Evolutionary conservation across 2,329 filamentous ascomycete species (phyloP).

Genomic region (Aspergillus costaricaensis): DNA sequence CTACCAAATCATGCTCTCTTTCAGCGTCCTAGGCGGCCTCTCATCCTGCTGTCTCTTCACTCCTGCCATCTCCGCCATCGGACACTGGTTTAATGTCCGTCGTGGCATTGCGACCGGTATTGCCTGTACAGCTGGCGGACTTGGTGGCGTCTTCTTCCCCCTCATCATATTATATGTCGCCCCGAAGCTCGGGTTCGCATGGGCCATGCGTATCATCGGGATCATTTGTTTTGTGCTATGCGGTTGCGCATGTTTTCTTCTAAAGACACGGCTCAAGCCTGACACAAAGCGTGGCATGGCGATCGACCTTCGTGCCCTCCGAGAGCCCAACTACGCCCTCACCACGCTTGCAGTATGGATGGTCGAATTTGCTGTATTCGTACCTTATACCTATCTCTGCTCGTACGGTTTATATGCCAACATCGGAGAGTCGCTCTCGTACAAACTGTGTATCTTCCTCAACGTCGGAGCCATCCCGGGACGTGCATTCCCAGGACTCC

Average conservation of each 20-base stretch:
- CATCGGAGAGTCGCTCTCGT: slow-evolving; percentile 23
- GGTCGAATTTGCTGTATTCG: slow-evolving; percentile 37
- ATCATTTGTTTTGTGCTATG: slow-evolving; percentile 23
- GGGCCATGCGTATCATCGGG: slow-evolving; percentile 31
- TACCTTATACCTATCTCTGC: slow-evolving; percentile 38
- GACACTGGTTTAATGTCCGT: slow-evolving; percentile 35
- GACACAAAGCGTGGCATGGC: slow-evolving; percentile 20
- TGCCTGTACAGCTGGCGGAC: slow-evolving; percentile 32
- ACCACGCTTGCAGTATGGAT: slow-evolving; percentile 34
- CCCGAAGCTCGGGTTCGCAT: slow-evolving; percentile 31
- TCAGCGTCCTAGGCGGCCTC: slow-evolving; percentile 34
- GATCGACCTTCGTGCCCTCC: slow-evolving; percentile 25
- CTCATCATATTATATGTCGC: slow-evolving; percentile 29
- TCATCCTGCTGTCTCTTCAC: slow-evolving; percentile 31
- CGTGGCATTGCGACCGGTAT: slow-evolving; percentile 36
- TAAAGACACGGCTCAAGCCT: slow-evolving; percentile 25
- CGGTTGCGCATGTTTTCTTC: slow-evolving; percentile 17
- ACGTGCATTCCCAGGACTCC: slow-evolving; percentile 33
- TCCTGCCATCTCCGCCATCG: slow-evolving; percentile 30
- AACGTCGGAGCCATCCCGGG: slow-evolving; percentile 37
- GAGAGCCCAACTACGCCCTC: slow-evolving; percentile 23
- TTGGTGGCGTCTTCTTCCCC: slow-evolving; percentile 38
- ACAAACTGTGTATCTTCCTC: slow-evolving; percentile 33
- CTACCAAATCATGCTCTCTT: slow-evolving; percentile 39
- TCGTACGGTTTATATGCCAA: slow-evolving; percentile 32